Evolutionary conservation across 768 basidiomycete species (phyloP), one percentile per base, ranked within the genome.

Genomic region (Lactarius akahatsu): DNA sequence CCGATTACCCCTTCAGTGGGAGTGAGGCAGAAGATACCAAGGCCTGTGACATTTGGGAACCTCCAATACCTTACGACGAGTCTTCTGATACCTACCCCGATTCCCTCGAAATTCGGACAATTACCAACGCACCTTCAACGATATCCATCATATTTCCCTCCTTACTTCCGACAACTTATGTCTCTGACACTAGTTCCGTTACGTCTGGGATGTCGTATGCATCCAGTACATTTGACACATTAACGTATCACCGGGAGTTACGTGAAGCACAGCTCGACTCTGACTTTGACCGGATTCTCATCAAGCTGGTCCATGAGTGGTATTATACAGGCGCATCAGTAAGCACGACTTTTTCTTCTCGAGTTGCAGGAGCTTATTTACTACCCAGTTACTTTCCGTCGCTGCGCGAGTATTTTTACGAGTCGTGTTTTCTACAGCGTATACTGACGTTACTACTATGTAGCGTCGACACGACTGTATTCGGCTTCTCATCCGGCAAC

Each of bases 271-370:
- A 66, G 2, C 61, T 70, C 13, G 81, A 85, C 60, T 80, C 80
- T 1, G 79, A 86, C 10, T 87, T 79, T 61, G 85, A 88, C 55
- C 74, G 74, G 15, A 72, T 88, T 3, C 78, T 85, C 57, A 66
- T 65, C 2, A 74, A 84, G 47, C 70, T 90, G 28, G 78, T 83
- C 67, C 76, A 77, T 32, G 89, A 91, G 69, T 91, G 89, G 89
- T 83, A 82, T 6, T 86, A 83, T 55, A 77, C 84, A 18, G 88
- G 86, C n/a, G 86, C 82, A 41, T 77, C 86, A 72, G 85, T 89
- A 66, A 69, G 84, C 78, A 28, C 54, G 6, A 30, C 59, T 23
- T 4, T 30, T 16, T 43, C 18, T 13, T 20, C 38, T 41, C 15
- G 43, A 55, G 60, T n/a, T 28, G 26, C 58, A 40, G 20, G 52